These are phyloP conservation scores for Fraxinus greggii DNA, from an alignment of 305 asterid species.

Conservation along the genomic window DNA sequence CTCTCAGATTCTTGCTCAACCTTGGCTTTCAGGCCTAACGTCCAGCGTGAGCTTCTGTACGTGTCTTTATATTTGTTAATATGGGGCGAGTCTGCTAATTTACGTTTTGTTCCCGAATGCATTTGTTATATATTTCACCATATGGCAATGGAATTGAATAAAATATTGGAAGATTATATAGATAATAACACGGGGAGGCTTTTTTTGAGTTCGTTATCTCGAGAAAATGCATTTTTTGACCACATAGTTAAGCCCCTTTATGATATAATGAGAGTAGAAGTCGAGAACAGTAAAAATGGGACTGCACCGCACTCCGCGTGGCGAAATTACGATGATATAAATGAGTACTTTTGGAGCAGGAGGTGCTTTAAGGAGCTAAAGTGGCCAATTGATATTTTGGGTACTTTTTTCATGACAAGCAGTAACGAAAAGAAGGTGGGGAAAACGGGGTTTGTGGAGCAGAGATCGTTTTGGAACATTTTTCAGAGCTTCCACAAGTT, in stretches of 20 bases:
- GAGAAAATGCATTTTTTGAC: constrained; percentile 70
- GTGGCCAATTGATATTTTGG: constrained; percentile 62
- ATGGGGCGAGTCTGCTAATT: constrained; percentile 98
- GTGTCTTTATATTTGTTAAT: constrained; percentile 74
- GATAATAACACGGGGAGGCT: constrained; percentile 93
- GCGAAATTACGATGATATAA: constrained; percentile 70
- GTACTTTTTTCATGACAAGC: constrained; percentile 58
- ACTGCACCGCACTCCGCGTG: constrained; percentile 72
- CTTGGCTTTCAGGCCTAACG: constrained; percentile 36
- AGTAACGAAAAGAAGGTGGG: constrained; percentile 68
- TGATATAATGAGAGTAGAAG: constrained; percentile 69
- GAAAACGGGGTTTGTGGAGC: constrained; percentile 69
- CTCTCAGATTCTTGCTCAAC: constrained; percentile 54
- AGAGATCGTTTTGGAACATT: constrained; percentile 66
- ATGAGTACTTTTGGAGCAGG: constrained; percentile 73
- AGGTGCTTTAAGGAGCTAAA: constrained; percentile 62
- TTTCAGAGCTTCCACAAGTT: constrained; percentile 70
- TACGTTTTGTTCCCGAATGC: constrained; percentile 89
- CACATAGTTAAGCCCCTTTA: constrained; percentile 79
- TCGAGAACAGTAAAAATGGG: constrained; percentile 78
- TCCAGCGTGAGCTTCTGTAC: constrained; percentile 77
- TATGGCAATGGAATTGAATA: constrained; percentile 89
- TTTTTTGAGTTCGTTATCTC: constrained; percentile 70
- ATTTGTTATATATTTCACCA: constrained; percentile 77
- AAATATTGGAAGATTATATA: constrained; percentile 78